Evolutionary conservation across 225 moss, liverwort and hornwort genomes (phyloP), one percentile per base, ranked within the genome.

Genomic region (Pseudisothecium myosuroides): DNA sequence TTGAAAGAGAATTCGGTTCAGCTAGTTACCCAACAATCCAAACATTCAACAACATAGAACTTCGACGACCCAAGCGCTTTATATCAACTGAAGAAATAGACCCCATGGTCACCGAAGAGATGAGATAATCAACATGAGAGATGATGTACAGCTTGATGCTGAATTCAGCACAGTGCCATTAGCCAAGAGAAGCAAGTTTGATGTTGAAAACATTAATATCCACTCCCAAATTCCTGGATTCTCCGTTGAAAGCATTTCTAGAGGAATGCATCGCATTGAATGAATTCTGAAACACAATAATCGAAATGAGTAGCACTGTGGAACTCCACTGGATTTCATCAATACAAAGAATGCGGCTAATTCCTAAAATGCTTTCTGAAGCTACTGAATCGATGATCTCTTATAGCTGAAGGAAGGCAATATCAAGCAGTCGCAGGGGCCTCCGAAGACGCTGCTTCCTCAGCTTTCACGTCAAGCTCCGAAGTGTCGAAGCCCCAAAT

Each of bases 401-500:
- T 75, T 75, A 63, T 74, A 77, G 59, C 52, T 36, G 14, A 80
- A 80, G 17, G 47, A 39, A n/a, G 41, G 10, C 20, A 76, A 66
- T 12, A 22, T 68, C 76, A 87, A 55, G 49, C 52, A 37, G 31
- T 37, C 28, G 83, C 74, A 67, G 86, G 65, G 55, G 82, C n/a
- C 43, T 89, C 92, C 24, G 85, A 32, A 11, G 87, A 10, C 58
- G 61, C 12, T 28, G 62, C 86, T 37, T 36, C n/a, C 85, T 90
- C 90, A 0, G 85, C 75, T 75, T 75, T 2, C 85, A 61, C n/a
- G 37, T 86, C 76, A 5, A 90, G 86, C 12, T 92, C 92, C n/a
- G 88, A 90, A 54, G 80, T 91, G 90, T 96, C 95, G 78, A 92
- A 90, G 49, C 94, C 94, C 95, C 95, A 96, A 16, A 96, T 93